These are phyloP conservation scores for Coniella lustricola DNA, from an alignment of 2,329 filamentous ascomycete species.

Conservation along the genomic window DNA sequence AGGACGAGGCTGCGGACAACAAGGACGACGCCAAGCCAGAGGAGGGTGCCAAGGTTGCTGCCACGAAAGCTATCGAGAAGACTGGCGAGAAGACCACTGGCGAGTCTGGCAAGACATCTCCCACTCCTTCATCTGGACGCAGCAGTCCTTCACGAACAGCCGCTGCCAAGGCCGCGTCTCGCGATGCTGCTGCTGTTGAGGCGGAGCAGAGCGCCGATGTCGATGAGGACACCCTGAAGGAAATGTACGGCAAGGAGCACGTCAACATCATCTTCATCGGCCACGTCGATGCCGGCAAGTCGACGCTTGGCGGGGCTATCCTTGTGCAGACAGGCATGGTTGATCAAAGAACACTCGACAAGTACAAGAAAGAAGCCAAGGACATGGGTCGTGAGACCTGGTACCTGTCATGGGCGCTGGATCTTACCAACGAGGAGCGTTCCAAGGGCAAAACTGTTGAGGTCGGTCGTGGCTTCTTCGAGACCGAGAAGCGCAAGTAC, in stretches of 20 bases:
- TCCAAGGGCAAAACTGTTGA: constrained; percentile 97
- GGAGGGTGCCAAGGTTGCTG: constrained; percentile 76
- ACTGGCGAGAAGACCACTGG: constrained; percentile 52
- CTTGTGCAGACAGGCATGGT: constrained; percentile 96
- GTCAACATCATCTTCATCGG: constrained; percentile 97
- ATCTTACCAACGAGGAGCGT: constrained; percentile 94
- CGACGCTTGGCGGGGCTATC: constrained; percentile 88
- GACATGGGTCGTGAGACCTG: constrained; percentile 94
- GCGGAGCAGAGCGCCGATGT: constrained; percentile 75
- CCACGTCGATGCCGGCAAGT: constrained; percentile 98
- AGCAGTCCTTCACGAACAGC: constrained; percentile 70
- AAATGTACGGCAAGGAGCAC: constrained; percentile 91
- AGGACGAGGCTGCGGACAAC: constrained; percentile 37
- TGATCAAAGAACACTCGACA: constrained; percentile 97
- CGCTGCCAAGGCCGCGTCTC: constrained; percentile 42
- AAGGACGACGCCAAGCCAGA: constrained; percentile 50
- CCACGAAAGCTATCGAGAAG: constrained; percentile 87
- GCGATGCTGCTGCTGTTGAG: constrained; percentile 75
- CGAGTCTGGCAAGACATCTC: constrained; percentile 63
- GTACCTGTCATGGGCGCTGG: constrained; percentile 98
- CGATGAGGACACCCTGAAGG: constrained; percentile 67
- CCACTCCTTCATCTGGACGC: constrained; percentile 74
- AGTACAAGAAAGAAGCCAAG: constrained; percentile 95
- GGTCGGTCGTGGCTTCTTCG: constrained; percentile 91
- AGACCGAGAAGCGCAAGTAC: constrained; percentile 93